Evolutionary conservation across 192 early-diverging fungal species (phyloP), one percentile per base, ranked within the genome.

Genomic region (Coemansia sp.): DNA sequence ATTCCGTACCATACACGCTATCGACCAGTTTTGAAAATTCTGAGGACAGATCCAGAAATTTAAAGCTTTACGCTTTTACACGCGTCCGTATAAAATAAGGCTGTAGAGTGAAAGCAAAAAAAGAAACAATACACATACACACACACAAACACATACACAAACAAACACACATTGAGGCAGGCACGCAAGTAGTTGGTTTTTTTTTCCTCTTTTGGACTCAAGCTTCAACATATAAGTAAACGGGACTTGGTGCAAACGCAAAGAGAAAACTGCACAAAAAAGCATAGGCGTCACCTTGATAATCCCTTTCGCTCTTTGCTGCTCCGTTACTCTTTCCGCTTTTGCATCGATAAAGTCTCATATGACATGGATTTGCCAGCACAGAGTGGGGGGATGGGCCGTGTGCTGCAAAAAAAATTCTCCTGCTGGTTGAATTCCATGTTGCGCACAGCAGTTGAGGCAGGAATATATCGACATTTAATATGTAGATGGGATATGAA

Each of bases 41-140:
- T 5, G 34, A 37, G 34, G 34, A 10, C 11, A 9, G 34, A 9
- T 8, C 34, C 34, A 37, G 34, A 37, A 37, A 2, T 10, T 8
- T 1, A 37, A 9, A 37, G 11, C 34, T 37, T 9, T n/a, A n/a
- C 3, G 9, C 34, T 37, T 37, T 10, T 37, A 10, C 34, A 37
- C 34, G 34, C 34, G 34, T 10, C 34, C 1, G 34, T 37, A 37
- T 37, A 8, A 37, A 37, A 37, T 37, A 37, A 37, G 34, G 34
- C 34, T 37, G 34, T 37, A 37, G 34, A 37, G 30, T 30, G 24
- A 9, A 49, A 27, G 47, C 24, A 49, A 49, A 52, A 52, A 51
- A 11, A 53, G 17, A 38, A 38, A 53, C 42, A 17, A 21, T 44
- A 18, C 18, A 17, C 19, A 44, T 44, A 17, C 19, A 44, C 19